Base-by-base conservation (phyloP, 441 rosid species). In the Populus tomentosa region DNA sequence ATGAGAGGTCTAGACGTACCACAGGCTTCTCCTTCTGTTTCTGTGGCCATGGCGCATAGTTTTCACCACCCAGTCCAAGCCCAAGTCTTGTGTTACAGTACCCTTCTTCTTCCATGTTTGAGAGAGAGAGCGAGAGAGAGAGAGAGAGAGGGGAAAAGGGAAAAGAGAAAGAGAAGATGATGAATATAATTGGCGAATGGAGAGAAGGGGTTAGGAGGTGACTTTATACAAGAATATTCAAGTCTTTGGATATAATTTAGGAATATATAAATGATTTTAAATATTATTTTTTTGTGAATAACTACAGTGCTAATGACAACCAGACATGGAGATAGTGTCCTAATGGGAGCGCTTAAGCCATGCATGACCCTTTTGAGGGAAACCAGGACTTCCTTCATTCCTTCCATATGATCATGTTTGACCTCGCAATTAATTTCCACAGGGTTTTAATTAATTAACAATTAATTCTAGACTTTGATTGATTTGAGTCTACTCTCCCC, bases 1-100 rank as follows among this genome's bases (percentile, higher is more conserved):
- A 84, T 14, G 87, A 84, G 36, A 85, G 85, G 61, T 77, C 83
- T 24, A 87, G 74, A 69, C 69, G 61, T 21, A 69, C 71, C 70
- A 18, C 33, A 20, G 78, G 38, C 32, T 77, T 71, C 61, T 81
- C 68, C 50, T 50, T 67, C 23, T 28, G 16, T 13, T 64, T 53
- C 21, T 35, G 59, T 5, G 14, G 59, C 74, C 53, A 71, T n/a
- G 82, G 24, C 42, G 7, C 65, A 21, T 66, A 20, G 16, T 9
- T 67, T 14, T 75, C 81, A 1, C 73, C 24, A 11, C 83, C 82
- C 1, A 84, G 77, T 20, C 75, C 77, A 66, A 84, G 78, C 70
- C 70, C 69, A 6, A 83, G 79, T 14, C 75, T 66, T 10, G 75
- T 75, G 78, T 75, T 56, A 69, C 76, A 74, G 0, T 53, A 46